Percentiles rank a stretch among this genome's conserved stretches.
phyloP scores from a whole-genome alignment of 2,329 filamentous ascomycete species.

The Paracoccidioides lutzii region DNA sequence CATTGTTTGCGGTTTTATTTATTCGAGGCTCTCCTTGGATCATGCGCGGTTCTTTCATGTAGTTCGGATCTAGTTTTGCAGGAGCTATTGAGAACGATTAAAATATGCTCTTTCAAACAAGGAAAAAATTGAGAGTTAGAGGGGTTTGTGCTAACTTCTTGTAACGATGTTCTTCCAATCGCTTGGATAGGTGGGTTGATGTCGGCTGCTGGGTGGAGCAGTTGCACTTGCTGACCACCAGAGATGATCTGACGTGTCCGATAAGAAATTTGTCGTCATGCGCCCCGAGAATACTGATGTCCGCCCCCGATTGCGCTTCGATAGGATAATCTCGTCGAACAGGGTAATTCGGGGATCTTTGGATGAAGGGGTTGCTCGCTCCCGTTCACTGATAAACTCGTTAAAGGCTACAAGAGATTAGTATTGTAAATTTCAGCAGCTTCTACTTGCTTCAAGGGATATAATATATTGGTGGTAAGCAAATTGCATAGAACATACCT shows the following conservation, averaged over 20 bases:
- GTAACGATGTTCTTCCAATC: slow-evolving; percentile 42
- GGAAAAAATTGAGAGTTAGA: background rate
- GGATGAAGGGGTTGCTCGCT: slow-evolving; percentile 37
- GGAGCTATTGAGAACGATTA: slow-evolving; percentile 47
- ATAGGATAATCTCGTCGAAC: slow-evolving; percentile 53
- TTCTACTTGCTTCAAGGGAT: background rate
- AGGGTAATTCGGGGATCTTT: slow-evolving; percentile 46
- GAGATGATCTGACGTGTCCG: slow-evolving; percentile 49
- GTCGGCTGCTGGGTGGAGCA: slow-evolving; percentile 41
- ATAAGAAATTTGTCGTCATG: slow-evolving; percentile 43
- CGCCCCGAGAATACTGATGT: slow-evolving; percentile 43
- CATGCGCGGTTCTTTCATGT: slow-evolving; percentile 85
- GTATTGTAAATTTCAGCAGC: background rate
- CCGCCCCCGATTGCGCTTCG: slow-evolving; percentile 50
- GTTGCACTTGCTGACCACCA: slow-evolving; percentile 50
- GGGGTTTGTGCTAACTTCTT: slow-evolving; percentile 30
- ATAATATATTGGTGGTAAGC: background rate
- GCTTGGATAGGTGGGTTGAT: slow-evolving; percentile 29
- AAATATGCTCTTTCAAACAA: background rate
- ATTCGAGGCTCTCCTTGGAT: slow-evolving; percentile 73
- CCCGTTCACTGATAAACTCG: slow-evolving; percentile 52
- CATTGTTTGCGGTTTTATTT: slow-evolving; percentile 32
- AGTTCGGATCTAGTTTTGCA: slow-evolving; percentile 64
- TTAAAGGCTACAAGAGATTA: slow-evolving; percentile 38
- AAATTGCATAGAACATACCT: slow-evolving; percentile 24